Percentiles rank a stretch among this genome's conserved stretches.
Evolutionary conservation across 2,329 filamentous ascomycete genomes (phyloP).

Genomic region (Fusarium xyrophilum): DNA sequence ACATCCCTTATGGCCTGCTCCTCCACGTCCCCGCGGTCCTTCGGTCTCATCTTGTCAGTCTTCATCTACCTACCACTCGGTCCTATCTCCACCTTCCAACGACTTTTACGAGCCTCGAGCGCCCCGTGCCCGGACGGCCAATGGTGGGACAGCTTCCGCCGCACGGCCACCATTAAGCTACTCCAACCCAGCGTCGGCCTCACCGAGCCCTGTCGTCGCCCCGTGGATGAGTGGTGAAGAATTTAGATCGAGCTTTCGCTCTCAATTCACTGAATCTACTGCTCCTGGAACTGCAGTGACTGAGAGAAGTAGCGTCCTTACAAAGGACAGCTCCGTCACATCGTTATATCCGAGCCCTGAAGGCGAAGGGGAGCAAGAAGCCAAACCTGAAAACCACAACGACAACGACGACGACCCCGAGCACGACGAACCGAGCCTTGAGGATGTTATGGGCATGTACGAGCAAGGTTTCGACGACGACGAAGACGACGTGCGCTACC

Average conservation of each 20-base stretch:
- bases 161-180: constrained; percentile 42
- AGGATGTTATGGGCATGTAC: constrained; percentile 75
- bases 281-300: constrained; percentile 70
- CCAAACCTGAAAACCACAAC: constrained; percentile 42
- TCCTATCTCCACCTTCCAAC: constrained; percentile 51
- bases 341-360: constrained; percentile 55
- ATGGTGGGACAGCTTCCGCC: constrained; percentile 35
- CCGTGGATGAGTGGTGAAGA: constrained; percentile 61
- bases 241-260: constrained; percentile 62
- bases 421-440: constrained; percentile 66
- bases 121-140: constrained; percentile 42
- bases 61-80: constrained; percentile 49
- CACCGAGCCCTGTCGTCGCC: constrained; percentile 47
- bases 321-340: constrained; percentile 77
- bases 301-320: constrained; percentile 81
- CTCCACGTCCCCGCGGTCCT: constrained; percentile 51
- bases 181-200: constrained; percentile 48
- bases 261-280: constrained; percentile 62
- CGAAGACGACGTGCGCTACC: constrained; percentile 48
- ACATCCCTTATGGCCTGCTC: constrained; percentile 51
- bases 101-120: constrained; percentile 50
- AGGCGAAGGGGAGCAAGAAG: constrained; percentile 43
- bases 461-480: constrained; percentile 65
- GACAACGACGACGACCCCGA: constrained; percentile 36
- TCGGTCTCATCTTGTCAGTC: constrained; percentile 59